Percentiles rank a stretch among this genome's conserved stretches.
Evolutionary conservation across 257 asterid species (phyloP).

Genomic region (Fraxinus excelsior): DNA sequence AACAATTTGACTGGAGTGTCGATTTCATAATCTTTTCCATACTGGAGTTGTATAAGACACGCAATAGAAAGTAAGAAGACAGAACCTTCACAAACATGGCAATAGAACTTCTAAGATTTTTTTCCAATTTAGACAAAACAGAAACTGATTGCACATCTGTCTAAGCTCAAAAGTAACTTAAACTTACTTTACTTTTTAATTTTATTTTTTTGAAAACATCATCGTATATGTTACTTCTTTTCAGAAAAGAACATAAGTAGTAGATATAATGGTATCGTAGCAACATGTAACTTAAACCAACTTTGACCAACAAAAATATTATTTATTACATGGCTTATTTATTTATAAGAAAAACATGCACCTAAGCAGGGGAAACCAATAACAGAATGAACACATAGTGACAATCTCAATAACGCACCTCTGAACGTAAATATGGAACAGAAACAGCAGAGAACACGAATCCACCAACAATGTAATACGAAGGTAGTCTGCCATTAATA

Average conservation of each 20-base stretch:
- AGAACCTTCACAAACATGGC: neutral
- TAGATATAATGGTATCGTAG: no score
- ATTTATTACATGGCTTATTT: neutral
- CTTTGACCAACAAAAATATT: neutral
- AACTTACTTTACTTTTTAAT: no score
- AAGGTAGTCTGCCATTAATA: slow-evolving; percentile 87
- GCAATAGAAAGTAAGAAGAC: slow-evolving; percentile 7
- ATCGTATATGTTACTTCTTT: no score
- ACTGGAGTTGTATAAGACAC: slow-evolving; percentile 45
- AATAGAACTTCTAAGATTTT: neutral
- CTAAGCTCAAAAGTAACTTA: neutral
- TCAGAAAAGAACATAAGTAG: no score
- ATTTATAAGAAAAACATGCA: neutral
- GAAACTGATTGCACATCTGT: neutral
- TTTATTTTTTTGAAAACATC: no score
- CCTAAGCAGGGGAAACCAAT: neutral
- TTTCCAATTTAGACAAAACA: neutral
- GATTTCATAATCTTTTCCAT: slow-evolving; percentile 84
- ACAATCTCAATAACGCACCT: slow-evolving; percentile 45
- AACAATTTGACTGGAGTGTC: slow-evolving; percentile 93
- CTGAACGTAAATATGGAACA: slow-evolving; percentile 92
- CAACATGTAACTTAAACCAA: neutral
- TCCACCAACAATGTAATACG: slow-evolving; percentile 87
- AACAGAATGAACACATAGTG: neutral
- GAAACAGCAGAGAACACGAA: slow-evolving; percentile 89